These are phyloP conservation scores for Fusarium decemcellulare DNA, from an alignment of 2,329 filamentous ascomycete genomes.

Conservation along the genomic window DNA sequence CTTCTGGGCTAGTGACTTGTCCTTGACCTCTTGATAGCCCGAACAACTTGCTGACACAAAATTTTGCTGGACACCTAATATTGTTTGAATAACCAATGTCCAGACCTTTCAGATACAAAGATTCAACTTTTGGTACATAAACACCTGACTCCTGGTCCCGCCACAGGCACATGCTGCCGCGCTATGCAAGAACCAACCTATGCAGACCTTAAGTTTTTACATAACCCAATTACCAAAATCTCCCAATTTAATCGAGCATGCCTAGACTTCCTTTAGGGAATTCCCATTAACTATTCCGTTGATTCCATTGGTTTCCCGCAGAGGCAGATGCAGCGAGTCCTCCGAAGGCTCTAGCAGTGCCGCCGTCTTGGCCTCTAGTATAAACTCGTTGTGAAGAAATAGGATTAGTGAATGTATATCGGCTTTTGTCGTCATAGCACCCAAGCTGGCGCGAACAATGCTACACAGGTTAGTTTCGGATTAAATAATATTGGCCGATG, in stretches of 20 bases:
- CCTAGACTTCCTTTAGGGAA: slow-evolving; percentile 1
- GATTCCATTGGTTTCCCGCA: slow-evolving; percentile 30
- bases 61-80: too few species aligned
- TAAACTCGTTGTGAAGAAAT: slow-evolving; percentile 56
- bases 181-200: neutral
- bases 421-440: slow-evolving; percentile 70
- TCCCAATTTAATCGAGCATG: too few species aligned
- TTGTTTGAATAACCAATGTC: neutral
- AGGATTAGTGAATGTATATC: slow-evolving; percentile 66
- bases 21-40: too few species aligned
- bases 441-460: slow-evolving; percentile 72
- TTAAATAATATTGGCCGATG: neutral
- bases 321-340: slow-evolving; percentile 19
- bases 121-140: neutral
- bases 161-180: neutral
- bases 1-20: too few species aligned
- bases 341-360: slow-evolving; percentile 27
- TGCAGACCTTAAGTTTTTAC: neutral
- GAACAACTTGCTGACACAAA: too few species aligned
- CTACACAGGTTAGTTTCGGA: slow-evolving; percentile 49
- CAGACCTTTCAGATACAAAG: neutral
- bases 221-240: neutral
- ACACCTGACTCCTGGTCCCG: neutral
- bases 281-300: slow-evolving; percentile 12
- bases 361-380: slow-evolving; percentile 12